These are phyloP conservation scores for Botryobasidium botryosum DNA, from an alignment of 768 basidiomycete genomes.

Conservation along the genomic window DNA sequence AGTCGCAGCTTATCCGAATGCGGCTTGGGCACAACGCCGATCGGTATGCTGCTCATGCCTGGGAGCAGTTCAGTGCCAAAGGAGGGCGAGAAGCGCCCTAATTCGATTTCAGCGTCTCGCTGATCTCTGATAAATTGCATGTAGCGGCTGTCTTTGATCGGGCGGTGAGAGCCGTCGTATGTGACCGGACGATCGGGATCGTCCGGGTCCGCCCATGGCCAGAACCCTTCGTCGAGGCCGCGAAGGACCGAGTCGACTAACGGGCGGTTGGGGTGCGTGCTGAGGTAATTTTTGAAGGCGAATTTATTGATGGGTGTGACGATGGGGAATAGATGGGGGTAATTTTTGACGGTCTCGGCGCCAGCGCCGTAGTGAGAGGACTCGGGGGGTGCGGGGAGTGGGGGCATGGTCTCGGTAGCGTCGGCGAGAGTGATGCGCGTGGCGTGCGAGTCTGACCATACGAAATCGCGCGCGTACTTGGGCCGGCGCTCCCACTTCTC, in stretches of 20 bases:
- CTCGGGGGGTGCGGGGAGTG: too few species aligned
- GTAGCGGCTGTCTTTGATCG: conserved; percentile 7
- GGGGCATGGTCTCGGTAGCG: too few species aligned
- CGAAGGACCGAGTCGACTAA: conserved; percentile 23
- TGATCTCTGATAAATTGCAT: conserved; percentile 17
- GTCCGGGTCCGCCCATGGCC: conserved; percentile 26
- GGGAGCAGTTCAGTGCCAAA: conserved; percentile 25
- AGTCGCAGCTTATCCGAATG: conserved; percentile 22
- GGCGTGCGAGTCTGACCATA: too few species aligned
- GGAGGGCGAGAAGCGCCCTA: conserved; percentile 14
- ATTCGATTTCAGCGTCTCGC: conserved; percentile 13
- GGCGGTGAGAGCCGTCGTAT: conserved; percentile 12
- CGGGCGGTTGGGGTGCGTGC: conserved; percentile 23
- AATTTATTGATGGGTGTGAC: conserved; percentile 23
- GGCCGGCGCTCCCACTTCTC: too few species aligned
- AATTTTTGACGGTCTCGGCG: conserved; percentile 17
- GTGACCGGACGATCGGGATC: conserved; percentile 17
- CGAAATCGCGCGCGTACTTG: too few species aligned
- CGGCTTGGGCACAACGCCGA: conserved; percentile 25
- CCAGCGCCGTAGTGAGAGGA: too few species aligned
- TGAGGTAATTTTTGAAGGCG: conserved; percentile 17
- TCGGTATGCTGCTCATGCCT: conserved; percentile 28
- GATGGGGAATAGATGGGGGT: conserved; percentile 24
- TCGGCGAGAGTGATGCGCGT: too few species aligned
- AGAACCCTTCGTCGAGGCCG: conserved; percentile 26